Conservation (phyloP, 2,329 filamentous ascomycete species). For the Colletotrichum sp. region DNA sequence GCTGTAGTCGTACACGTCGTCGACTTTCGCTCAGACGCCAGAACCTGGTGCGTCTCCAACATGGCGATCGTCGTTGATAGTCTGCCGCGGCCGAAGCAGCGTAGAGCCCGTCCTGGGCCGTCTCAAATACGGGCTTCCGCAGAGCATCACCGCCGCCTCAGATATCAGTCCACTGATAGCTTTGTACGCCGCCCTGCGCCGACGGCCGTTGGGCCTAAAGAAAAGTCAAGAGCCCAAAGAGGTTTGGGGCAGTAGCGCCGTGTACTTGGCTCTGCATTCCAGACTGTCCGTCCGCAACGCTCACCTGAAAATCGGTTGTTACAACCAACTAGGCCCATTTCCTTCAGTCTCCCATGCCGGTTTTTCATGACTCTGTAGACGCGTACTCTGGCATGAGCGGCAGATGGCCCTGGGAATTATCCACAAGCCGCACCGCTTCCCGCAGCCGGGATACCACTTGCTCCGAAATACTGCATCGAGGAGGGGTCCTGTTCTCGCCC, state of each 20-base stretch:
- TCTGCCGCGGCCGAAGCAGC: background rate
- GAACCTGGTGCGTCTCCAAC: background rate
- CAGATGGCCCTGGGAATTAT: background rate
- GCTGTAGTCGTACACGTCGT: background rate
- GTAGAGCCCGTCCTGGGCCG: background rate
- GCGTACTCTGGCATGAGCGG: background rate
- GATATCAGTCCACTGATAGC: background rate
- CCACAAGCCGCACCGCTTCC: background rate
- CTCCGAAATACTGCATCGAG: background rate
- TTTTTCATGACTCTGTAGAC: background rate
- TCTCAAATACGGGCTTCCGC: conserved; percentile 16
- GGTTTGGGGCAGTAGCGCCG: background rate
- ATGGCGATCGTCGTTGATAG: conserved; percentile 13
- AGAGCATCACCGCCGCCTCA: background rate
- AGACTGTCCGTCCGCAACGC: conserved; percentile 4
- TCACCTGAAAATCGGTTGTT: conserved; percentile 9
- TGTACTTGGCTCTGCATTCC: conserved; percentile 3
- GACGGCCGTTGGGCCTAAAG: background rate
- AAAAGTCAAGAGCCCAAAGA: background rate
- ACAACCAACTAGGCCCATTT: background rate
- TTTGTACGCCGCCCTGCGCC: background rate
- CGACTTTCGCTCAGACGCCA: background rate
- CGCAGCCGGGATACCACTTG: background rate
- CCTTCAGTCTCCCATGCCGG: background rate
- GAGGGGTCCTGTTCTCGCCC: background rate